phyloP scores from a whole-genome alignment of 2,329 filamentous ascomycete species.

The Aspergillus latus region DNA sequence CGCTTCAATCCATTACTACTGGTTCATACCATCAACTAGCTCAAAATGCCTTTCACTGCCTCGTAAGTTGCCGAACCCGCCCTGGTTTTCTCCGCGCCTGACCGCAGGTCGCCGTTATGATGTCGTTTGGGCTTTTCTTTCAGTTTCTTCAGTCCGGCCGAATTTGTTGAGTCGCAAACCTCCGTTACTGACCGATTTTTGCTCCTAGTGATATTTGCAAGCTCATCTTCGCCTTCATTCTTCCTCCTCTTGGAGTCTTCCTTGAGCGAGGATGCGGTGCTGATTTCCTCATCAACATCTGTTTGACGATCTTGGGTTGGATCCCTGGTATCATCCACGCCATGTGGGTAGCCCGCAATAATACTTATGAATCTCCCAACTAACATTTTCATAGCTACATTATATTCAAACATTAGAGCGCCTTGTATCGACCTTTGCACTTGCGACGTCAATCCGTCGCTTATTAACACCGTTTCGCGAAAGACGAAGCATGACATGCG shows the following conservation, averaged over 20 bases:
- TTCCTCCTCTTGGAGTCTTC: slow-evolving; percentile 89
- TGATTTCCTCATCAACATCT: slow-evolving; percentile 89
- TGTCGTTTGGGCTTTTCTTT: neutral
- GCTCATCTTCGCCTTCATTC: slow-evolving; percentile 83
- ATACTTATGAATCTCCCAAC: neutral
- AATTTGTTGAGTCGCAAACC: neutral
- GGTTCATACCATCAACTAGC: slow-evolving; percentile 3
- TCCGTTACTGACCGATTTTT: slow-evolving; percentile 10
- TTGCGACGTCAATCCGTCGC: slow-evolving; percentile 6
- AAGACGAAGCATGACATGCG: slow-evolving; percentile 13
- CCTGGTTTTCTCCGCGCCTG: neutral
- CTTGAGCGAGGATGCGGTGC: slow-evolving; percentile 87
- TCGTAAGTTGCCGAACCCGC: slow-evolving; percentile 41
- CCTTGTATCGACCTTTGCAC: neutral
- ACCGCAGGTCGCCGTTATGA: neutral
- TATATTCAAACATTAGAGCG: slow-evolving; percentile 77
- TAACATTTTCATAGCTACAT: slow-evolving; percentile 62
- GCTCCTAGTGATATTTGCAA: slow-evolving; percentile 68
- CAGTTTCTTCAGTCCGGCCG: neutral
- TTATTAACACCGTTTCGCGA: slow-evolving; percentile 4
- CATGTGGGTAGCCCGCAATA: slow-evolving; percentile 57
- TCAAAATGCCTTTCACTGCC: slow-evolving; percentile 51
- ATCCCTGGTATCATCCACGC: slow-evolving; percentile 89
- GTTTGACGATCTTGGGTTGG: slow-evolving; percentile 75
- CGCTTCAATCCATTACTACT: slow-evolving; percentile 12